Conservation (phyloP, 768 basidiomycete genomes). For the Tulasnella sp. region DNA sequence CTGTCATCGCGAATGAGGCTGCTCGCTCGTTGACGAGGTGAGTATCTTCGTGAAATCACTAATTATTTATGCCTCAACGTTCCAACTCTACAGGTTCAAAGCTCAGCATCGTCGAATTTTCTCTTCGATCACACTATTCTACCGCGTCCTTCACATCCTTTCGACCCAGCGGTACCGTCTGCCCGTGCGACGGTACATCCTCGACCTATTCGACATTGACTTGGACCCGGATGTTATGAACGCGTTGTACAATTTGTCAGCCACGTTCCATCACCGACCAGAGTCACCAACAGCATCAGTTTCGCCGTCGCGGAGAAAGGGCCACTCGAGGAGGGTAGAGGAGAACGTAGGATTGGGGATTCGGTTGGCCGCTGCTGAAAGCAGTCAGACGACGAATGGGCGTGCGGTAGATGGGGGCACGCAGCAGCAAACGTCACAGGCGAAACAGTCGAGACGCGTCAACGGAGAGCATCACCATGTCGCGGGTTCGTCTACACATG, state of each 20-base stretch:
- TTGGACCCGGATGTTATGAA: conserved; percentile 55
- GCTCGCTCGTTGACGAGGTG: conserved; percentile 83
- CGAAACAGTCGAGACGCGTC: not conserved
- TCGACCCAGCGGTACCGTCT: conserved; percentile 85
- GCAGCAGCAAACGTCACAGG: not conserved
- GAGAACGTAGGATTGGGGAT: not conserved
- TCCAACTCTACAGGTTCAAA: conserved; percentile 51
- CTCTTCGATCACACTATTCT: conserved; percentile 67
- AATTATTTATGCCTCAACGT: not conserved
- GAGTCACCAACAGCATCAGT: not conserved
- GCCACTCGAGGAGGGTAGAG: not conserved
- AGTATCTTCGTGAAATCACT: conserved; percentile 24
- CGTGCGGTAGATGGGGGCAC: not conserved
- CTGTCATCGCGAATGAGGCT: conserved; percentile 90
- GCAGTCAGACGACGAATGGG: not conserved
- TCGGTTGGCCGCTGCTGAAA: not conserved
- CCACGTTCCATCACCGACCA: conserved; percentile 5
- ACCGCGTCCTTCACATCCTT: conserved; percentile 77
- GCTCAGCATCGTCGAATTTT: conserved; percentile 69
- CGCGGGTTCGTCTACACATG: not conserved
- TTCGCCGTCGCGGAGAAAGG: not conserved
- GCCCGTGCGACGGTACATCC: conserved; percentile 83
- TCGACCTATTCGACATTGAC: conserved; percentile 86
- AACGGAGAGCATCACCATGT: not conserved
- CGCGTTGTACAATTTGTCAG: conserved; percentile 35